Conservation (phyloP, 169 alveolate genomes). For the Plasmodium fragile region DNA sequence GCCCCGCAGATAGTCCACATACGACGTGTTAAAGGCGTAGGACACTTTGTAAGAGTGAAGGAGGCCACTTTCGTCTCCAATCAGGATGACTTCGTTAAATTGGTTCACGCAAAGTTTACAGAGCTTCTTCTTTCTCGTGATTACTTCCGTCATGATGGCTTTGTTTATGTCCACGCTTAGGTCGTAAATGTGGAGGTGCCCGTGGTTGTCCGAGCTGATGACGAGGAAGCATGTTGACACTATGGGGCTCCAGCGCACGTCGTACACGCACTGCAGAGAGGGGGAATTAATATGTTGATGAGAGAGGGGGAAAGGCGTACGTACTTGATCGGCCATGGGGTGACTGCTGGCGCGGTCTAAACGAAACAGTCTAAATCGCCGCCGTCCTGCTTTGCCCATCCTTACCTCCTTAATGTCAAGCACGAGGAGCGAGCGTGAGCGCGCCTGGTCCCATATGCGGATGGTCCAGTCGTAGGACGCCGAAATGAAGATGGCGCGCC, state of each 20-base stretch:
- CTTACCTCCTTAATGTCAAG: slow-evolving; percentile 67
- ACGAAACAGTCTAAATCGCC: neutral
- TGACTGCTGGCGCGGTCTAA: neutral
- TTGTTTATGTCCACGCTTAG: slow-evolving; percentile 57
- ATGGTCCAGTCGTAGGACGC: slow-evolving; percentile 75
- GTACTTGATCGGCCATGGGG: neutral
- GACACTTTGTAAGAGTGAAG: slow-evolving; percentile 59
- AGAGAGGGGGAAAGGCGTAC: neutral
- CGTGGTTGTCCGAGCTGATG: slow-evolving; percentile 36
- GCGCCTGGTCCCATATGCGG: slow-evolving; percentile 59
- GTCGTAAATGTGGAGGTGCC: slow-evolving; percentile 52
- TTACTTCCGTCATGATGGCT: slow-evolving; percentile 26
- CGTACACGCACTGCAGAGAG: slow-evolving; percentile 52
- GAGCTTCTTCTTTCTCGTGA: slow-evolving; percentile 45
- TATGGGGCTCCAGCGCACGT: slow-evolving; percentile 58
- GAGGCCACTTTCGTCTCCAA: slow-evolving; percentile 65
- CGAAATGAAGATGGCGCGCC: slow-evolving; percentile 29
- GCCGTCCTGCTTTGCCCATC: neutral
- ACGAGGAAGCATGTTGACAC: slow-evolving; percentile 65
- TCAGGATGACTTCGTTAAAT: slow-evolving; percentile 51
- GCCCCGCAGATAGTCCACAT: slow-evolving; percentile 66
- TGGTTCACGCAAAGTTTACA: slow-evolving; percentile 37
- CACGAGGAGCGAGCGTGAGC: slow-evolving; percentile 5
- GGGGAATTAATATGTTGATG: neutral
- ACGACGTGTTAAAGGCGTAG: slow-evolving; percentile 22